Evolutionary conservation across 1,139 yeast species (phyloP), one percentile per base, ranked within the genome.

Genomic region (Nadsonia commutata): DNA sequence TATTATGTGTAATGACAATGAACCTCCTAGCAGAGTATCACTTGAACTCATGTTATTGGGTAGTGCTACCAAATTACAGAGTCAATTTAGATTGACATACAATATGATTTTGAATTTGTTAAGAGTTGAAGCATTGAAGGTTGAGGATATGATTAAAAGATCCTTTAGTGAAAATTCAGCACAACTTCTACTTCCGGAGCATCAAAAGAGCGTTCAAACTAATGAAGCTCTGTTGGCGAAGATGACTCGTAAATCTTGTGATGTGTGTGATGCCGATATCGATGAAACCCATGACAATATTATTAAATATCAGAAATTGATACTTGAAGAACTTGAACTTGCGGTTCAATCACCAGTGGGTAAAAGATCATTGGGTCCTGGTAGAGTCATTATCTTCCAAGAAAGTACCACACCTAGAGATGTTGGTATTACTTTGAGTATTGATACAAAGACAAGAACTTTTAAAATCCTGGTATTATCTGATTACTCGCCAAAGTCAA

Each of bases 131-230:
- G 97, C 98, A 0, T 66, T 90, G 48, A 74, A 81, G 55, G 97
- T 93, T 16, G 98, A 90, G 57, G 98, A 93, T 58, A 90, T 90
- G 95, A 88, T 90, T 52, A 88, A 88, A 57, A 83, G 93, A 52
- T 85, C 96, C 0, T 90, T 90, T 60, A 78, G 94, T 63, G 99
- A 90, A 59, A 88, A 90, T 56, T 72, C 88, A 0, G 72, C 90
- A 1, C 97, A 90, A 56, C 77, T 85, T 0, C 63, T 88, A 53
- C 65, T 86, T 43, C 97, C 97, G 0, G 94, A 86, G 52, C 93
- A 84, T 56, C 83, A 85, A 58, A 71, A 72, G 55, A 71, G 72
- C 50, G 76, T 84, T 31, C 70, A 73, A 38, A 61, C 63, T 40
- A 65, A 80, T 38, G 72, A 74, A 39, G 68, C 64, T 18, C 65